These are phyloP conservation scores for Phytopythium cucurbitacearum DNA, from an alignment of 352 stramenopile genomes.

Conservation along the genomic window DNA sequence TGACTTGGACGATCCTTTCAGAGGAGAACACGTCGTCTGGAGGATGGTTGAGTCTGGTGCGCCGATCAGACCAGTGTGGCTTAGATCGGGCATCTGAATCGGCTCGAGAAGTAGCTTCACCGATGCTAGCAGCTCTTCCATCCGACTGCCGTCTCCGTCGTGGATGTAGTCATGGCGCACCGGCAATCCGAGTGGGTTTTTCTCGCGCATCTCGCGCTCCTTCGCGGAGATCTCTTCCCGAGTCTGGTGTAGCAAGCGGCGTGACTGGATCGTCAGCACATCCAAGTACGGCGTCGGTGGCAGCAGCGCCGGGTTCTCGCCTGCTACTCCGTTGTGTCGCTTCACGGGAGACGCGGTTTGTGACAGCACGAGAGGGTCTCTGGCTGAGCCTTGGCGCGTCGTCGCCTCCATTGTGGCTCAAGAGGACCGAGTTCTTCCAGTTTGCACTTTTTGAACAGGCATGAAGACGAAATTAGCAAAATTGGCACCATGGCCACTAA, in stretches of 20 bases:
- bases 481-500: too few species aligned
- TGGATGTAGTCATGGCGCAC: not conserved
- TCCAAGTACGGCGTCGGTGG: slow-evolving; percentile 49
- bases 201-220: slow-evolving; percentile 12
- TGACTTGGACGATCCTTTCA: slow-evolving; percentile 1
- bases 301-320: too few species aligned
- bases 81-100: slow-evolving; percentile 52
- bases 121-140: slow-evolving; percentile 32
- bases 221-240: slow-evolving; percentile 23
- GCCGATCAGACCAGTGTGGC: slow-evolving; percentile 44
- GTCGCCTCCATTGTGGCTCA: too few species aligned
- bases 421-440: too few species aligned
- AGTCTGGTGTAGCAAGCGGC: slow-evolving; percentile 33
- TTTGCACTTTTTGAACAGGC: too few species aligned
- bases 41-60: not conserved
- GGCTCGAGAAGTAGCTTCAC: slow-evolving; percentile 57
- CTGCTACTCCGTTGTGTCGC: too few species aligned
- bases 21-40: too few species aligned
- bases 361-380: too few species aligned
- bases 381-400: too few species aligned
- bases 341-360: too few species aligned
- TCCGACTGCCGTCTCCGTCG: slow-evolving; percentile 10
- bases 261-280: slow-evolving; percentile 59
- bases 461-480: too few species aligned
- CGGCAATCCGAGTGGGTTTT: slow-evolving; percentile 1